These are phyloP conservation scores for Diplodia mutila DNA, from an alignment of 2,329 filamentous ascomycete species.

Conservation along the genomic window DNA sequence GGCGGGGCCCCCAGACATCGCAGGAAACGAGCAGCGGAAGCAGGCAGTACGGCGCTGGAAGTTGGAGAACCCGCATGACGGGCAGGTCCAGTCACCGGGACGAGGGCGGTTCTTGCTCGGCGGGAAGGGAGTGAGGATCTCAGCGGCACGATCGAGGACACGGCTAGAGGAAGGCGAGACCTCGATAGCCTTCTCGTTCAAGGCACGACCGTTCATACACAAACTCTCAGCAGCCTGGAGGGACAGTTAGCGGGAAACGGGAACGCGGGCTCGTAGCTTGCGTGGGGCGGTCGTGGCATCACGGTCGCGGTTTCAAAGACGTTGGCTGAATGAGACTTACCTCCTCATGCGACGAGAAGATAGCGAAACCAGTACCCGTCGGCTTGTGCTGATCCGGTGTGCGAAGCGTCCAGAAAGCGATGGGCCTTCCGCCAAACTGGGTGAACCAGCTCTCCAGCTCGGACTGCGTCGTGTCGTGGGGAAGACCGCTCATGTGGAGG, in stretches of 20 bases:
- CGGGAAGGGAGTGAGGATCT: conserved; percentile 95
- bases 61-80: conserved; percentile 98
- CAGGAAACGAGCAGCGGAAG: conserved; percentile 99
- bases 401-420: conserved; percentile 97
- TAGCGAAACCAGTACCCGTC: conserved; percentile 96
- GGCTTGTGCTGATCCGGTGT: conserved; percentile 99
- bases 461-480: conserved; percentile 97
- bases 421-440: conserved; percentile 94
- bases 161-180: conserved; percentile 97
- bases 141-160: conserved; percentile 91
- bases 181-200: conserved; percentile 99
- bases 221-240: conserved; percentile 89
- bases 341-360: conserved; percentile 99
- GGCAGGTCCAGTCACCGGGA: conserved; percentile 98
- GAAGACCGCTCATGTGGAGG: conserved; percentile 94
- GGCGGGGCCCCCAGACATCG: conserved; percentile 76
- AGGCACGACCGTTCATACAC: conserved; percentile 97
- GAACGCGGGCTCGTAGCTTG: not conserved
- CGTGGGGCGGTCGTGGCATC: not conserved
- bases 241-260: conserved; percentile 14
- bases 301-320: conserved; percentile 18
- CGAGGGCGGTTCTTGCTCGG: conserved; percentile 98
- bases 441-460: conserved; percentile 99
- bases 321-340: conserved; percentile 59
- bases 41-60: conserved; percentile 98